Evolutionary conservation across 2,329 filamentous ascomycete species (phyloP), one percentile per base, ranked within the genome.

Genomic region (Leptographium galeiforme): DNA sequence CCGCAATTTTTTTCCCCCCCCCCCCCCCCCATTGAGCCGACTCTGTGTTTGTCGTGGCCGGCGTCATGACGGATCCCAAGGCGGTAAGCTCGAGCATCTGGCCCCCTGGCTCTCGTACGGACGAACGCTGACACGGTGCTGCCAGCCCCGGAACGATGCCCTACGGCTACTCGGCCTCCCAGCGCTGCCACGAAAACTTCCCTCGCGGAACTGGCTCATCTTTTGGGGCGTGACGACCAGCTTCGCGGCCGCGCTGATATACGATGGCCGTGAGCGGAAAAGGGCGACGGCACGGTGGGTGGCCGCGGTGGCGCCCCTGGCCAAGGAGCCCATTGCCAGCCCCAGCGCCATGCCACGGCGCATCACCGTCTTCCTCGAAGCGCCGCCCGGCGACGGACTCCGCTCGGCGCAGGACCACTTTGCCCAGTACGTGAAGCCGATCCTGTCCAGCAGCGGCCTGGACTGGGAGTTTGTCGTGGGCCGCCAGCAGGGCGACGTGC

Each of bases 381-480:
- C 86, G 5, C 90, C 93, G 7, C 93, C 93, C 0, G 88, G 85
- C 13, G 91, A 97, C 68, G 85, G 88, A 6, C 71, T 97, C 52
- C 79, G 89, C 54, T 70, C 80, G 44, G 87, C 90, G n/a, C 85
- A 95, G 62, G 89, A 97, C 61, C 90, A 97, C 69, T 98, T 95
- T 68, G 84, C 89, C 63, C 88, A 95, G 66, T 98, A 96, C 65
- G 80, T 96, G 45, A 97, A 97, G 73, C 93, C 93, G 2, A 79
- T 98, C 32, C 72, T 98, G 41, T 87, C 93, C 5, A 85, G 89
- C 2, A 91, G 88, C 1, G 90, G 90, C 0, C 71, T 97, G 63
- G 93, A 98, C 67, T 97, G 94, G 82, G 91, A 96, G 62, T 94
- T 96, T 54, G 79, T 97, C 7, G 91, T 97, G 69, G 93, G 91